A percentile compares a stretch with the other conserved stretches of the same genome.
phyloP scores from a whole-genome alignment of 179 eudicot genomes.

The Patellifolia procumbens region DNA sequence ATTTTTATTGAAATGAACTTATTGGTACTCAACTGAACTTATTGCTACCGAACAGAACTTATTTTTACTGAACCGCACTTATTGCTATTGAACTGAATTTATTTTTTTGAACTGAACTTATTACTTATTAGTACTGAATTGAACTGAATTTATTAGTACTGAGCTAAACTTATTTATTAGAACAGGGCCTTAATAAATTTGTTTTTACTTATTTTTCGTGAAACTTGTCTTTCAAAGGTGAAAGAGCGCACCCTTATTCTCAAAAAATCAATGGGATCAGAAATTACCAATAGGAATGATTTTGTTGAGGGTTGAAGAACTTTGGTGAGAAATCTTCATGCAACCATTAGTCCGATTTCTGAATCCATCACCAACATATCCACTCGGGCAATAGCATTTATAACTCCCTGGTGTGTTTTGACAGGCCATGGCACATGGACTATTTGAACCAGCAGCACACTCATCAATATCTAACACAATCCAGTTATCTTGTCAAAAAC shows the following conservation, averaged over 20 bases:
- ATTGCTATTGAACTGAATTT: too few species aligned
- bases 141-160: too few species aligned
- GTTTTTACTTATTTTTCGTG: too few species aligned
- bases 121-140: too few species aligned
- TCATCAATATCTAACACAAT: conserved; percentile 44
- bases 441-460: conserved; percentile 33
- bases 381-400: conserved; percentile 42
- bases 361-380: conserved; percentile 41
- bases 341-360: conserved; percentile 46
- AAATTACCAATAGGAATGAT: conserved; percentile 26
- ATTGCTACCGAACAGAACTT: neutral
- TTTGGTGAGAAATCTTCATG: conserved; percentile 11
- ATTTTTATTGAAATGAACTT: too few species aligned
- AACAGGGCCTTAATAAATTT: too few species aligned
- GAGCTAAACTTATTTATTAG: too few species aligned
- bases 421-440: conserved; percentile 42
- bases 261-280: neutral
- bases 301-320: conserved; percentile 19
- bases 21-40: neutral
- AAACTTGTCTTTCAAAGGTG: too few species aligned
- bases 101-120: too few species aligned
- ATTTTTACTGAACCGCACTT: too few species aligned
- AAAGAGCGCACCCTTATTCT: neutral
- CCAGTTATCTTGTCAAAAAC: neutral
- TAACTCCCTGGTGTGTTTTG: conserved; percentile 45